A percentile compares a stretch with the other conserved stretches of the same genome.
phyloP scores from a whole-genome alignment of 2,329 filamentous ascomycete species.

The Cordyceps javanica region DNA sequence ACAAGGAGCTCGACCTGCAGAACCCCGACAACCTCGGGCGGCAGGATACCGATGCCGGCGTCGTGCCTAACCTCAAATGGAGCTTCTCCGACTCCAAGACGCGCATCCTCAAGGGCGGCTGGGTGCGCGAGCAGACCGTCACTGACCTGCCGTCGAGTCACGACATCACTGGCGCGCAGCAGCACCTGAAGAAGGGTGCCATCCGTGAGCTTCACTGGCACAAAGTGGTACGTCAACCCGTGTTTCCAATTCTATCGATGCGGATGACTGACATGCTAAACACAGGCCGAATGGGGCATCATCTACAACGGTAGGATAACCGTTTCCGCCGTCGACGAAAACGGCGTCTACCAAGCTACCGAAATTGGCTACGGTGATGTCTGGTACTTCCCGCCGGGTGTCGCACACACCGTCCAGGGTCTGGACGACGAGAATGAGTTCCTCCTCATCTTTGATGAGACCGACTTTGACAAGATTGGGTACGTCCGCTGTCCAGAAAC shows the following conservation, averaged over 20 bases:
- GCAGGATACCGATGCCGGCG: slow-evolving; percentile 55
- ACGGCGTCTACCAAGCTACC: slow-evolving; percentile 49
- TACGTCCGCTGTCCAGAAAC: slow-evolving; percentile 26
- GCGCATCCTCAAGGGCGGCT: slow-evolving; percentile 55
- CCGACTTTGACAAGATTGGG: slow-evolving; percentile 58
- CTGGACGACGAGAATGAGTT: slow-evolving; percentile 63
- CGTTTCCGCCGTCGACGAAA: slow-evolving; percentile 56
- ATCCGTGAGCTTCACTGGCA: slow-evolving; percentile 64
- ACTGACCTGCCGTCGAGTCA: slow-evolving; percentile 60
- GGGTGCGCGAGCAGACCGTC: slow-evolving; percentile 60
- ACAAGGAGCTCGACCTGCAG: slow-evolving; percentile 52
- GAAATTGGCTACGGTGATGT: slow-evolving; percentile 56
- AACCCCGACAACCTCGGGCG: slow-evolving; percentile 59
- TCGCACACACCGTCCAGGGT: slow-evolving; percentile 57
- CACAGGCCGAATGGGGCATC: slow-evolving; percentile 60
- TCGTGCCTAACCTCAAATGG: slow-evolving; percentile 63
- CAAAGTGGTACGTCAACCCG: slow-evolving; percentile 45
- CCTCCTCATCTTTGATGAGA: slow-evolving; percentile 60
- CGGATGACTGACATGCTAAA: not conserved
- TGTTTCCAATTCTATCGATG: not conserved
- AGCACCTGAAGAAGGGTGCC: slow-evolving; percentile 61
- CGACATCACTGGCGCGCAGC: slow-evolving; percentile 62
- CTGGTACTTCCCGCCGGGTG: slow-evolving; percentile 64
- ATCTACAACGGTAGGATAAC: slow-evolving; percentile 52
- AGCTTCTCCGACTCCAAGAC: slow-evolving; percentile 64